These are phyloP conservation scores for Sequoiadendron giganteum DNA, from an alignment of 75 land plant genomes.

Conservation along the genomic window DNA sequence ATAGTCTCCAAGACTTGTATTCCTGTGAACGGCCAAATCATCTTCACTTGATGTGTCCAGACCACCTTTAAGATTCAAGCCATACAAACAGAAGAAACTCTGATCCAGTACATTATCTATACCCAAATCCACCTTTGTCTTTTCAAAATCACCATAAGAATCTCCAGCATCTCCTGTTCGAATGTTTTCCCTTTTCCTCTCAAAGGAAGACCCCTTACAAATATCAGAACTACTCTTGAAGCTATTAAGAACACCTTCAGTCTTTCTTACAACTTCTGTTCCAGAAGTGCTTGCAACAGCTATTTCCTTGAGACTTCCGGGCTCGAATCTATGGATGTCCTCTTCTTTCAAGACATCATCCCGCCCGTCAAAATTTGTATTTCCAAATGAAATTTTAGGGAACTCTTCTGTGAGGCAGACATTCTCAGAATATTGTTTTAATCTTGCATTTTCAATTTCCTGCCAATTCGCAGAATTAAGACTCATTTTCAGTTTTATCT, in stretches of 20 bases:
- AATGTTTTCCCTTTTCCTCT: conserved; percentile 13
- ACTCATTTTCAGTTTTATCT: conserved; percentile 65
- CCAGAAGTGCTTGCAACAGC: conserved; percentile 7
- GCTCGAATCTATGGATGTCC: conserved; percentile 9
- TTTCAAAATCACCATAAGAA: conserved; percentile 48
- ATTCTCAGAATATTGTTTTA: conserved; percentile 3
- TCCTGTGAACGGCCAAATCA: conserved; percentile 76
- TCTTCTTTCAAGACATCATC: conserved; percentile 7
- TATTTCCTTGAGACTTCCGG: conserved; percentile 9
- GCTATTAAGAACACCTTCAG: not conserved
- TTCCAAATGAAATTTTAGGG: not conserved
- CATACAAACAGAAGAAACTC: conserved; percentile 96
- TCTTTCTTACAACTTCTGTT: not conserved
- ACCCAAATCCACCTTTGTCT: conserved; percentile 58
- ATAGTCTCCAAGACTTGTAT: conserved; percentile 91
- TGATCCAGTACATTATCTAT: conserved; percentile 95
- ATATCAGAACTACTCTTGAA: conserved; percentile 1
- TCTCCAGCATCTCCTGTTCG: conserved; percentile 9
- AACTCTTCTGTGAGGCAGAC: not conserved
- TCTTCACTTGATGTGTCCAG: conserved; percentile 75
- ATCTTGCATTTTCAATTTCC: not conserved
- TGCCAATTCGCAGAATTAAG: conserved; percentile 13
- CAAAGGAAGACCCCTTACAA: conserved; percentile 7
- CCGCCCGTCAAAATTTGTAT: not conserved
- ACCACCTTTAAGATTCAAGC: conserved; percentile 75